phyloP scores from a whole-genome alignment of 495 filamentous ascomycete genomes.

The Recurvomyces mirabilis region DNA sequence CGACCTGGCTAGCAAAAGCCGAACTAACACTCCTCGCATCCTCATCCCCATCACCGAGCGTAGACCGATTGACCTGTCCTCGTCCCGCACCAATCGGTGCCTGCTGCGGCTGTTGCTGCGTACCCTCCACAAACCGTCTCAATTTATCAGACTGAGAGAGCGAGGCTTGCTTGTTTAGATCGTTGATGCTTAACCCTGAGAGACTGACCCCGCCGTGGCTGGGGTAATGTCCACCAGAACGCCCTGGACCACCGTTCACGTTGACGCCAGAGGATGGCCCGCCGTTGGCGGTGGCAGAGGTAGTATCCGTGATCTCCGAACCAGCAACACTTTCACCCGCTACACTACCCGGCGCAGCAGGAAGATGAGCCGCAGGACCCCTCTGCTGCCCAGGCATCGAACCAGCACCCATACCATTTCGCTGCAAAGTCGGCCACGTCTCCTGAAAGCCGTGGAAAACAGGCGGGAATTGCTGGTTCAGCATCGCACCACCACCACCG shows the following conservation, averaged over 20 bases:
- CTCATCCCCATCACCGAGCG: constrained; percentile 48
- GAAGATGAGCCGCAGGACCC: not conserved
- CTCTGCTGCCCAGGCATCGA: not conserved
- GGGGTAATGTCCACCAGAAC: too few species aligned
- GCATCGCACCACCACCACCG: constrained; percentile 46
- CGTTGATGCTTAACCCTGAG: constrained; percentile 65
- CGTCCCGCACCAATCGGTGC: constrained; percentile 34
- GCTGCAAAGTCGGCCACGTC: constrained; percentile 72
- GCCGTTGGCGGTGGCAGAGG: constrained; percentile 34
- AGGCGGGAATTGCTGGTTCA: constrained; percentile 70
- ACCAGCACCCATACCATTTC: constrained; percentile 20
- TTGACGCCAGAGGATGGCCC: too few species aligned
- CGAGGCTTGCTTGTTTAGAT: constrained; percentile 62
- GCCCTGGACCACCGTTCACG: constrained; percentile 54
- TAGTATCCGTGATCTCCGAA: constrained; percentile 75
- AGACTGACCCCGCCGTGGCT: constrained; percentile 81
- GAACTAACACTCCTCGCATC: constrained; percentile 92
- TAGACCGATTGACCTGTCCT: constrained; percentile 10
- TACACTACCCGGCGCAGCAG: constrained; percentile 59
- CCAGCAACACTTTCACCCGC: constrained; percentile 84
- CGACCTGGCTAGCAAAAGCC: constrained; percentile 90
- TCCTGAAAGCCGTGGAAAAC: constrained; percentile 95
- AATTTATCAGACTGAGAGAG: constrained; percentile 76
- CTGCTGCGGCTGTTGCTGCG: constrained; percentile 35
- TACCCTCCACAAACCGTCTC: constrained; percentile 80